phyloP scores from a whole-genome alignment of 352 stramenopile genomes.

The Globisporangium paroecandrum region DNA sequence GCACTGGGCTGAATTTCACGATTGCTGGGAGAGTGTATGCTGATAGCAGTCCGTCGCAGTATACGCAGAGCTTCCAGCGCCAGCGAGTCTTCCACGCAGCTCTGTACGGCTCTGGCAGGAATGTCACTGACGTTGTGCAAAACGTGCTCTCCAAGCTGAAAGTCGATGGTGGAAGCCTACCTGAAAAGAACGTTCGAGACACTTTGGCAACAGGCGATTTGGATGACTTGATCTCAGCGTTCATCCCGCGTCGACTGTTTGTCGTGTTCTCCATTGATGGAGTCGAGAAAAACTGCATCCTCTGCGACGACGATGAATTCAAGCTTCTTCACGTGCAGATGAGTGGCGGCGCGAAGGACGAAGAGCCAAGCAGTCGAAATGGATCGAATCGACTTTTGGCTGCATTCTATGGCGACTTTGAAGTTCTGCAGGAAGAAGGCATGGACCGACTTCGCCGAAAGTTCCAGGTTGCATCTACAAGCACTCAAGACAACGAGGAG shows the following conservation, averaged over 20 bases:
- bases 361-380: not conserved
- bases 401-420: slow-evolving; percentile 57
- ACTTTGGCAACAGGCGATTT: slow-evolving; percentile 14
- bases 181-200: slow-evolving; percentile 11
- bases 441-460: slow-evolving; percentile 25
- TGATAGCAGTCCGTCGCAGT: slow-evolving; percentile 26
- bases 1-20: slow-evolving; percentile 68
- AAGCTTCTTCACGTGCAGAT: slow-evolving; percentile 10
- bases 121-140: slow-evolving; percentile 31
- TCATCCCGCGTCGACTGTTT: slow-evolving; percentile 22
- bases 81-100: slow-evolving; percentile 25
- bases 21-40: slow-evolving; percentile 68
- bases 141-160: slow-evolving; percentile 13
- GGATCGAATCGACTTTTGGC: slow-evolving; percentile 13
- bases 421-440: slow-evolving; percentile 27
- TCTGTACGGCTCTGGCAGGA: slow-evolving; percentile 40
- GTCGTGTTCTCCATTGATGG: slow-evolving; percentile 23
- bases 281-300: slow-evolving; percentile 20
- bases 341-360: not conserved
- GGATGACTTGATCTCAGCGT: slow-evolving; percentile 17
- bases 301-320: slow-evolving; percentile 31
- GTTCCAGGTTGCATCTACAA: slow-evolving; percentile 11
- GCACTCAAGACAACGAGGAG: slow-evolving; percentile 11
- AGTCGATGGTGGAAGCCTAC: not conserved
- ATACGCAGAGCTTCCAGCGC: slow-evolving; percentile 23